These are phyloP conservation scores for Peniophora sp. DNA, from an alignment of 1,284 basidiomycete genomes.

Conservation along the genomic window DNA sequence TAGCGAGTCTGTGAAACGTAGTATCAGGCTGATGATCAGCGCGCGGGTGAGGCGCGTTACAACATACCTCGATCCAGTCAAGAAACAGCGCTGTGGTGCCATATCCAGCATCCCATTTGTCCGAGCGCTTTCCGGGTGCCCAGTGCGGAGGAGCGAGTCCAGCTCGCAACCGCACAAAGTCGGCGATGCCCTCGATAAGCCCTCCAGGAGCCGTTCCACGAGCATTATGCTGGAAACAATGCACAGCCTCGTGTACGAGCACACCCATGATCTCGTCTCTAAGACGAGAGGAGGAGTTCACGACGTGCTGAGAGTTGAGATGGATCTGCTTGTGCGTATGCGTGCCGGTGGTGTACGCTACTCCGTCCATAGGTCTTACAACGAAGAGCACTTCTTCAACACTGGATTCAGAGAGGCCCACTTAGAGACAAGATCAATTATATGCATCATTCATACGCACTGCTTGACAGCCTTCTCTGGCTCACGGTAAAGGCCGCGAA, in stretches of 20 bases:
- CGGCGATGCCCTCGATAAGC: constrained; percentile 67
- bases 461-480: constrained; percentile 44
- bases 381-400: constrained; percentile 28
- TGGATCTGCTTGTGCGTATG: constrained; percentile 61
- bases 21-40: no score
- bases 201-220: constrained; percentile 53
- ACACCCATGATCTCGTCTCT: constrained; percentile 58
- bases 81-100: constrained; percentile 65
- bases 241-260: constrained; percentile 60
- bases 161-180: constrained; percentile 60
- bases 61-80: constrained; percentile 52
- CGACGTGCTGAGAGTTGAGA: constrained; percentile 56
- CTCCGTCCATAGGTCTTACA: constrained; percentile 55
- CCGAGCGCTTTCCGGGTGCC: constrained; percentile 29
- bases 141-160: constrained; percentile 60
- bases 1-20: constrained; percentile 22
- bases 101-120: constrained; percentile 67
- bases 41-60: no score
- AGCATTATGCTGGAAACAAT: constrained; percentile 66
- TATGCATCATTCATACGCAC: constrained; percentile 28
- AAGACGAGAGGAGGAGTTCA: constrained; percentile 34
- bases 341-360: constrained; percentile 55
- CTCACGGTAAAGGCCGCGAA: constrained; percentile 49
- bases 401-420: no score
- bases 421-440: no score